phyloP scores from a whole-genome alignment of 306 rosid species.

The Cercis canadensis region DNA sequence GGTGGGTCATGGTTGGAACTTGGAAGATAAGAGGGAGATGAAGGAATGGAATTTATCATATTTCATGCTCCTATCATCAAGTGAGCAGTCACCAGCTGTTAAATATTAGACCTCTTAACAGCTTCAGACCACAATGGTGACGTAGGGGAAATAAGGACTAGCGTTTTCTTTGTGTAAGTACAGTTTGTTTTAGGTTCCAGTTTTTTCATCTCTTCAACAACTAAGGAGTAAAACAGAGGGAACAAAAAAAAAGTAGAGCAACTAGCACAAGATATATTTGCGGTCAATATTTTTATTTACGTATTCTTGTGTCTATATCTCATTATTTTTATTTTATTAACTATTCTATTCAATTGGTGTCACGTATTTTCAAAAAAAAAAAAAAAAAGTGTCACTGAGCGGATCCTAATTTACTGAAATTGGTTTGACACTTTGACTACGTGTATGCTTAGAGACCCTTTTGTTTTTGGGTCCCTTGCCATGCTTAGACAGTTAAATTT shows the following conservation, averaged over 20 bases:
- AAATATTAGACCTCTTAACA: conserved; percentile 73
- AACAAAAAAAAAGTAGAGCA: conserved; percentile 21
- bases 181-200: no score
- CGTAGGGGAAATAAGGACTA: no score
- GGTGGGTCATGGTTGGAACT: conserved; percentile 56
- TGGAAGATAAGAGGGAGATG: conserved; percentile 30
- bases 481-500: conserved; percentile 36
- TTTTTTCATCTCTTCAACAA: conserved; percentile 15
- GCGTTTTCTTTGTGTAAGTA: no score
- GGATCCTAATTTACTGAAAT: conserved; percentile 20
- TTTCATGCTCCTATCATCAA: conserved; percentile 53
- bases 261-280: conserved; percentile 37
- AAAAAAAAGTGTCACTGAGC: background rate
- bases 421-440: conserved; percentile 56
- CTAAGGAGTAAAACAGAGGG: conserved; percentile 6
- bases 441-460: conserved; percentile 37
- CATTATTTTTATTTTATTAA: conserved; percentile 13
- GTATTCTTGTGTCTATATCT: background rate
- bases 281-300: conserved; percentile 36
- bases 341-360: conserved; percentile 29
- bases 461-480: no score
- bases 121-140: conserved; percentile 36
- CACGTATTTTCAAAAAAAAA: conserved; percentile 7
- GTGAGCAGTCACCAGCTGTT: conserved; percentile 62
- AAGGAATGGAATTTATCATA: conserved; percentile 33